Evolutionary conservation across 805 yeast genomes (phyloP).

Genomic region (Suhomyces canberraensis): DNA sequence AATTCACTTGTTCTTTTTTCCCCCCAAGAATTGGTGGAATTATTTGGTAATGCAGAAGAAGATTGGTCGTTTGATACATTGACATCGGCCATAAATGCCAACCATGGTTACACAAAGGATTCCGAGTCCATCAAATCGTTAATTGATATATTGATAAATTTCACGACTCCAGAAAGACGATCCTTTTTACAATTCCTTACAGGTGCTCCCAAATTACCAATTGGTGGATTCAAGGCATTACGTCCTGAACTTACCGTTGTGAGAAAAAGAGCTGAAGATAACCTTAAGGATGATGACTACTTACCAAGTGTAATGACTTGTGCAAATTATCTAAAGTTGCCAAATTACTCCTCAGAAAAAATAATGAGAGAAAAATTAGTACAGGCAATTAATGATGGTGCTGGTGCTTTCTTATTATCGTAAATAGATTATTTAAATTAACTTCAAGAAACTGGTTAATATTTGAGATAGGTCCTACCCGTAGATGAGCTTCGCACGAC

Average conservation of each 20-base stretch:
- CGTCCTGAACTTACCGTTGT: constrained; percentile 87
- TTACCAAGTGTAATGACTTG: constrained; percentile 98
- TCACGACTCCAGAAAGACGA: constrained; percentile 56
- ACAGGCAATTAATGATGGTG: constrained; percentile 83
- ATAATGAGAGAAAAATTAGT: constrained; percentile 56
- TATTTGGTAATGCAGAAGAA: constrained; percentile 78
- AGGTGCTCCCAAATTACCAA: constrained; percentile 89
- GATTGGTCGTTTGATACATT: constrained; percentile 79
- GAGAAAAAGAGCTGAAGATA: constrained; percentile 73
- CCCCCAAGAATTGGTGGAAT: constrained; percentile 64
- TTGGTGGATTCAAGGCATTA: constrained; percentile 86
- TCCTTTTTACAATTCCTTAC: constrained; percentile 82
- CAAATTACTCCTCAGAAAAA: constrained; percentile 66
- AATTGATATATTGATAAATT: constrained; percentile 57
- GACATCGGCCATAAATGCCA: constrained; percentile 64
- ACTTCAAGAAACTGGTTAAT: too few relatives aligned
- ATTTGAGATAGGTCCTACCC: too few relatives aligned
- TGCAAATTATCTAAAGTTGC: constrained; percentile 88
- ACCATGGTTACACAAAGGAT: constrained; percentile 82
- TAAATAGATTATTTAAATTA: too few relatives aligned
- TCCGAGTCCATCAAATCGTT: constrained; percentile 61
- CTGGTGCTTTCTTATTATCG: constrained; percentile 80
- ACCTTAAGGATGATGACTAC: constrained; percentile 66
- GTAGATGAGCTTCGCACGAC: too few relatives aligned
- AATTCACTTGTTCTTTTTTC: constrained; percentile 67